A percentile compares a stretch with the other conserved stretches of the same genome.
phyloP scores from a whole-genome alignment of 1,284 basidiomycete species.

The Irpex sp. region DNA sequence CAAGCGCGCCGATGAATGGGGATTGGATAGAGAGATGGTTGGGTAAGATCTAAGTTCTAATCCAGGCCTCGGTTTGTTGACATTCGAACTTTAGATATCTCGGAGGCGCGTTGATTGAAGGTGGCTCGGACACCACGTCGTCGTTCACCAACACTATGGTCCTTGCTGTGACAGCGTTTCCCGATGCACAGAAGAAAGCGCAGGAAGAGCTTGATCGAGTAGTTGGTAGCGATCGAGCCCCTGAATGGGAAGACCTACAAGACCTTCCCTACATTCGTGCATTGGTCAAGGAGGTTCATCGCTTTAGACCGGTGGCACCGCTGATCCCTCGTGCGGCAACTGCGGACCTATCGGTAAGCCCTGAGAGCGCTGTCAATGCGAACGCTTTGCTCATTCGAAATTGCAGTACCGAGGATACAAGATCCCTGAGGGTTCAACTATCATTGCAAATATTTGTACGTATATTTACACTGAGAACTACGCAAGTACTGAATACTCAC shows the following conservation, averaged over 20 bases:
- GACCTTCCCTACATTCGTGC: constrained; percentile 33
- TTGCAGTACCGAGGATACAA: constrained; percentile 19
- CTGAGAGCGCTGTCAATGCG: not conserved
- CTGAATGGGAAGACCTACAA: constrained; percentile 29
- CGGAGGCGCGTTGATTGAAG: constrained; percentile 3
- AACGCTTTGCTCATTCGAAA: not conserved
- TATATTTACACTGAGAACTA: not conserved
- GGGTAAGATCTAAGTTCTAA: constrained; percentile 6
- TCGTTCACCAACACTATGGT: not conserved
- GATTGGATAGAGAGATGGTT: constrained; percentile 7
- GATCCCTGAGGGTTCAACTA: constrained; percentile 22
- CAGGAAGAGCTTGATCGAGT: constrained; percentile 35
- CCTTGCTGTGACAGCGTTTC: constrained; percentile 10
- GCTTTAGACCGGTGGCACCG: constrained; percentile 18
- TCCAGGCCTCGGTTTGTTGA: not conserved
- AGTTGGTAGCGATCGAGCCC: constrained; percentile 29
- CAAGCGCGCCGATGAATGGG: constrained; percentile 6
- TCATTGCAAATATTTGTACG: constrained; percentile 16
- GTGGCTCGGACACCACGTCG: constrained; percentile 1
- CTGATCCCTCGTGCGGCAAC: constrained; percentile 1
- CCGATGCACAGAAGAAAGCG: constrained; percentile 28
- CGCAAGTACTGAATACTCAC: not conserved
- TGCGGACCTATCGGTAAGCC: not conserved
- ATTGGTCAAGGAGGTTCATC: constrained; percentile 31
- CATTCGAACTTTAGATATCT: constrained; percentile 5